Evolutionary conservation across 495 filamentous ascomycete species (phyloP), one percentile per base, ranked within the genome.

Genomic region (Chaetomium fimeti): DNA sequence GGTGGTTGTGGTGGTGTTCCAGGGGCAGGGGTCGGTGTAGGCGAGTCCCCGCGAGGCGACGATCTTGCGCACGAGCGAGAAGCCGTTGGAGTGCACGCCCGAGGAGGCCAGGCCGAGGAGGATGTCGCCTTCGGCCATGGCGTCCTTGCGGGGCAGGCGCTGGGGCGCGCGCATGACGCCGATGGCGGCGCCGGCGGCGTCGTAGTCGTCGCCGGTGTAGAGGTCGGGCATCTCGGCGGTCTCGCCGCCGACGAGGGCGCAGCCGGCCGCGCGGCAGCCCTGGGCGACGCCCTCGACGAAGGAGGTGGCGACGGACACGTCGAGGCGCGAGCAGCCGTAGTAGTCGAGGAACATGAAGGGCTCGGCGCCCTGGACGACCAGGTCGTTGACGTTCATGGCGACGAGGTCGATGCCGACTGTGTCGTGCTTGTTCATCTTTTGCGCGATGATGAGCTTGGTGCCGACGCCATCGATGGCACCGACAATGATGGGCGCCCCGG

Each of bases 351-450:
- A 97, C 80, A 91, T 91, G 71, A 97, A 81, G 12, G 94, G 91
- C 72, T 93, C 89, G 1, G 94, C 94, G 57, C 94, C 94, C 76
- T 97, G 92, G 16, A 97, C 94, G 51, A 98, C 87, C 0, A 98
- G 83, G 76, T 98, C 94, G 76, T 98, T 98, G 72, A 97, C 94
- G 75, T 95, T 96, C 95, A 98, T 98, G 66, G 94, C 94, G 2
- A 98, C 95, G 15, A 98, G 84, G 74, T 98, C 94, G 69, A 98
- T 91, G 66, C 91, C 93, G 15, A 98, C 92, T 6, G 91, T 96
- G 76, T 91, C 87, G 78, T 97, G 93, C 78, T 96, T 91, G 58
- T 86, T 82, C 70, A 93, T 88, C 5, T 87, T 85, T 71, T 94
- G 92, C 9, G 94, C 95, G 68, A 98, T 90, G 79, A 92, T 93